Conservation (phyloP, 23 red algal genomes). For the Chondrus crispus region DNA sequence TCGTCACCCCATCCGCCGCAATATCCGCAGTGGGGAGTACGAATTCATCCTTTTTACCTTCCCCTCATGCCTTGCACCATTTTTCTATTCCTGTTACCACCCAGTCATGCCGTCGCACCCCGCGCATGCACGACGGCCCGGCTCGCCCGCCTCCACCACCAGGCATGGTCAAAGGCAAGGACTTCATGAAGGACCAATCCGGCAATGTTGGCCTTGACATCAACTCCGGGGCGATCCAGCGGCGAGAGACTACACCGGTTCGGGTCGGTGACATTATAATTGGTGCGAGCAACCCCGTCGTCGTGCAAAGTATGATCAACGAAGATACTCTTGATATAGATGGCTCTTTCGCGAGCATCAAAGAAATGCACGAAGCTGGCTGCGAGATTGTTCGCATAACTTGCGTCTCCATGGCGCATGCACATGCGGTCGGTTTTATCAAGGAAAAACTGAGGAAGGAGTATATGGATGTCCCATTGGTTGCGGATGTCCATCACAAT, state of each 20-base stretch:
- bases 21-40: too few species aligned
- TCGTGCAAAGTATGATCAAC: slow-evolving; percentile 99
- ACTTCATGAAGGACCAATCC: slow-evolving; percentile 77
- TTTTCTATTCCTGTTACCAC: too few species aligned
- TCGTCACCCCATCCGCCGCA: too few species aligned
- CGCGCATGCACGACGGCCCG: slow-evolving; percentile 70
- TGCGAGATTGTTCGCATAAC: slow-evolving; percentile 98
- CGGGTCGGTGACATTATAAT: slow-evolving; percentile 89
- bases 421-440: slow-evolving; percentile 94
- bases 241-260: slow-evolving; percentile 86
- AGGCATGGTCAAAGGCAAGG: slow-evolving; percentile 55
- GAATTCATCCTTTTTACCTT: too few species aligned
- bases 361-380: slow-evolving; percentile 92
- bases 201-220: slow-evolving; percentile 76
- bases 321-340: slow-evolving; percentile 99
- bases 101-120: too few species aligned
- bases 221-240: slow-evolving; percentile 68
- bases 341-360: slow-evolving; percentile 56
- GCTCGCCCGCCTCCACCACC: slow-evolving; percentile 60
- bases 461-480: slow-evolving; percentile 95
- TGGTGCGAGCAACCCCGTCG: slow-evolving; percentile 89
- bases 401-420: slow-evolving; percentile 88
- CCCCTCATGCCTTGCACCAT: too few species aligned
- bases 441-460: slow-evolving; percentile 82
- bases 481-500: slow-evolving; percentile 99